Evolutionary conservation across 306 rosid species (phyloP).

Genomic region (Prunus davidiana): DNA sequence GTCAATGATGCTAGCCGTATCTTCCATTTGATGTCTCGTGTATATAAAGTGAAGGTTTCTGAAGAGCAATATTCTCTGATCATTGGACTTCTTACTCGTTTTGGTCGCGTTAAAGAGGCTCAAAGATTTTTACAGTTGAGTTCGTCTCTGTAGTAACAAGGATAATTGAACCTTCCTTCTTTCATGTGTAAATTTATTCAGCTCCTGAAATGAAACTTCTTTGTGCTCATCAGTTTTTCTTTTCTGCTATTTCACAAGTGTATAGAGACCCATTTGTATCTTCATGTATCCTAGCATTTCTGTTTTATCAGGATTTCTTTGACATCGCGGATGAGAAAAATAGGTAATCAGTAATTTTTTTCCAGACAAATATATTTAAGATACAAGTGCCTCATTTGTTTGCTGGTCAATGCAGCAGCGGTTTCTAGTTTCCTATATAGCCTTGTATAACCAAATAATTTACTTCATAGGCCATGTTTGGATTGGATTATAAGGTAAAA

Average conservation of each 20-base stretch:
- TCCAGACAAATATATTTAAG: too few relatives aligned
- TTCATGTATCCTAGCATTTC: not conserved
- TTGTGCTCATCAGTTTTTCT: not conserved
- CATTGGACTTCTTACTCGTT: conserved; percentile 52
- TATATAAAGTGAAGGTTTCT: conserved; percentile 48
- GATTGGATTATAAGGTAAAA: too few relatives aligned
- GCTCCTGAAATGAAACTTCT: conserved; percentile 1
- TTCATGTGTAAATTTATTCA: conserved; percentile 13
- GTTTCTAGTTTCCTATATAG: too few relatives aligned
- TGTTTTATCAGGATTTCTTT: not conserved
- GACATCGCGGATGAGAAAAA: not conserved
- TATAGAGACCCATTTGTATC: conserved; percentile 4
- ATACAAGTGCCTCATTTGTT: too few relatives aligned
- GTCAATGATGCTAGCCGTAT: conserved; percentile 57
- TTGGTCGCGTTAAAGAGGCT: conserved; percentile 59
- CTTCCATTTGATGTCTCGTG: conserved; percentile 49
- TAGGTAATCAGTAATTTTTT: not conserved
- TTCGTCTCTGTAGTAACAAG: conserved; percentile 35
- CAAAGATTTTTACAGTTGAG: conserved; percentile 45
- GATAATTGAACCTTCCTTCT: conserved; percentile 8
- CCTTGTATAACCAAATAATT: too few relatives aligned
- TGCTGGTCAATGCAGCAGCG: too few relatives aligned
- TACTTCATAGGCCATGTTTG: too few relatives aligned
- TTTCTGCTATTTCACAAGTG: conserved; percentile 3
- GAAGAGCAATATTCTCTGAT: conserved; percentile 49